A percentile compares a stretch with the other conserved stretches of the same genome.
Conservation (phyloP, 1,139 yeast genomes). For the Suhomyces maxii region DNA sequence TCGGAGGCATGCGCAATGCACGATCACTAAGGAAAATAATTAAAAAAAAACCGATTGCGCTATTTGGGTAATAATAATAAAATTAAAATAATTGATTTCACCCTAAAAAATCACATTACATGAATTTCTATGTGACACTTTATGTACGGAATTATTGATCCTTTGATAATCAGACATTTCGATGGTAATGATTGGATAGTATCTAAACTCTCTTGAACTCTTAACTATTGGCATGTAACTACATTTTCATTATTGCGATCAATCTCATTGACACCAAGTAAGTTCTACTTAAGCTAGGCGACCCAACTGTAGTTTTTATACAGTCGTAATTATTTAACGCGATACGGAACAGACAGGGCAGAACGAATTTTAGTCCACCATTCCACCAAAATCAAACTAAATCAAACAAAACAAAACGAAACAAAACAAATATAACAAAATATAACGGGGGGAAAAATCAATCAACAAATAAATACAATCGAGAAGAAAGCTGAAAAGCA, state of each 20-base stretch:
- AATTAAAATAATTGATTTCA: too few species aligned
- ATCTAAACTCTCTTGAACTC: too few species aligned
- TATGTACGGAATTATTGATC: too few species aligned
- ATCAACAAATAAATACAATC: slow-evolving; percentile 7
- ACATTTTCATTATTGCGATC: not conserved
- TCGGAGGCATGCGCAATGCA: too few species aligned
- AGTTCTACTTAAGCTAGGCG: not conserved
- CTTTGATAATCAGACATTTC: too few species aligned
- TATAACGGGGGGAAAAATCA: slow-evolving; percentile 1
- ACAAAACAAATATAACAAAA: not conserved
- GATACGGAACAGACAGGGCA: not conserved
- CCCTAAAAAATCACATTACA: too few species aligned
- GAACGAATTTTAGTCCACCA: not conserved
- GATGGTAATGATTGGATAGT: too few species aligned
- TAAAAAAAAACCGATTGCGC: too few species aligned
- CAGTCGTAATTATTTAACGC: not conserved
- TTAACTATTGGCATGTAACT: not conserved
- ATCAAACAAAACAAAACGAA: slow-evolving; percentile 3
- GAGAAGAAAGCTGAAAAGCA: not conserved
- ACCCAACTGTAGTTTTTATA: too few species aligned
- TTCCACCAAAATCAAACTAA: not conserved
- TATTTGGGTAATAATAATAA: too few species aligned
- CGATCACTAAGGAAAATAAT: too few species aligned
- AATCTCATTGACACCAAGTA: not conserved
- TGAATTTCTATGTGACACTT: too few species aligned